Conservation (phyloP, 345 rosid species). For the Erucastrum elatum region DNA sequence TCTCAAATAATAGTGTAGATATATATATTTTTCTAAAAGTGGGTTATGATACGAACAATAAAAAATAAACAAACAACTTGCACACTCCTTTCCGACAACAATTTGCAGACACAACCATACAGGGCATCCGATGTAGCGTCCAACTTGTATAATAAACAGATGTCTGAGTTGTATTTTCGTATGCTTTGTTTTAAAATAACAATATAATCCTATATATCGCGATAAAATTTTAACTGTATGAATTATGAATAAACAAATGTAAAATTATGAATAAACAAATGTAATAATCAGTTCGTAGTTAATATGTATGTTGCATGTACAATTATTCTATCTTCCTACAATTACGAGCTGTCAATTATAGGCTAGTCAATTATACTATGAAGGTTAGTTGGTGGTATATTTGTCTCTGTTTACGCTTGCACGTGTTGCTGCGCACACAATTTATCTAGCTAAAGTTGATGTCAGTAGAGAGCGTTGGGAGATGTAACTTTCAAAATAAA, state of each 20-base stretch:
- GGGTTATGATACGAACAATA: neutral
- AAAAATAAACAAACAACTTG: conserved; percentile 5
- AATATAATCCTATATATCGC: neutral
- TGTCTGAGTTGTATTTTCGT: neutral
- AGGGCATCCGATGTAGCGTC: conserved; percentile 25
- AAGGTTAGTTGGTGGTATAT: neutral
- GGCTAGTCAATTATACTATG: neutral
- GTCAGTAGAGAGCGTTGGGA: conserved; percentile 20
- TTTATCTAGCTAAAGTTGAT: neutral
- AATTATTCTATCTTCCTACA: neutral
- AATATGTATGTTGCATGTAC: neutral
- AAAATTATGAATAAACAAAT: neutral
- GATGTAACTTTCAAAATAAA: neutral
- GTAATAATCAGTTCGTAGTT: neutral
- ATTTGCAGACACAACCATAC: neutral
- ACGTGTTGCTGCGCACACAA: conserved; percentile 15
- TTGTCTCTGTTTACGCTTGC: conserved; percentile 7
- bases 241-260: neutral
- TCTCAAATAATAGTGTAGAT: no score
- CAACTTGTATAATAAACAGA: neutral
- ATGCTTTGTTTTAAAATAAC: no score
- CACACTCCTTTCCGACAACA: conserved; percentile 7
- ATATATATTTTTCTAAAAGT: no score
- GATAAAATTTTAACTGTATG: neutral
- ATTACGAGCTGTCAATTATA: neutral